Evolutionary conservation across 306 rosid genomes (phyloP), one percentile per base, ranked within the genome.

Genomic region (Herpetospermum pedunculosum): DNA sequence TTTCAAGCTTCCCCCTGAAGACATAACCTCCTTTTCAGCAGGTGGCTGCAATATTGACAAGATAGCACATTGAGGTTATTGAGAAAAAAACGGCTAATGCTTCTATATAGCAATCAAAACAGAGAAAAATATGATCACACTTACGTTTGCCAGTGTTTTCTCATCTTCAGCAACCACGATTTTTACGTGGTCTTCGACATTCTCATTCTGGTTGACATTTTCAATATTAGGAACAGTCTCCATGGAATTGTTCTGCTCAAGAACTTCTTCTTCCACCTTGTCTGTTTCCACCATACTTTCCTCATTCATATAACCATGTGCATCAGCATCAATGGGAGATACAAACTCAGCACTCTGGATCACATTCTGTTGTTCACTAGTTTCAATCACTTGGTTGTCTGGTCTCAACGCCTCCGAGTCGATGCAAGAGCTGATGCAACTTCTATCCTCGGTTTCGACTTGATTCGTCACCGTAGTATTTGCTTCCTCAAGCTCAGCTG

Each of bases 401-500:
- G 52, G 76, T 35, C 57, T 79, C 26, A 37, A 58, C 38, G 53
- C 48, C 21, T 35, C 76, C 0, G 34, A 38, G 73, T 69, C 57
- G 35, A 57, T 0, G n/a, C 62, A 70, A 16, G 70, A 62, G 50
- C 75, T 77, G 10, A 50, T 5, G 70, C 75, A 48, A 37, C 48
- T 75, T 43, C 59, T 37, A 16, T 86, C 73, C 73, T 1, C 65
- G 53, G 48, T 76, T 74, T 78, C 77, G 2, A 81, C 72, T 65
- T 77, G 79, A 25, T 69, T 44, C 44, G 43, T 8, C 43, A 79
- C 76, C 18, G 11, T 68, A 3, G 57, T 80, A 74, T 84, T 84
- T 38, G 74, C 81, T 60, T 80, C 89, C 84, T 81, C 87, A 38
- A 64, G 23, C 83, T 76, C 77, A 2, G 80, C 88, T 38, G 90